Evolutionary conservation across 257 asterid genomes (phyloP).

Genomic region (Datura wrightii): DNA sequence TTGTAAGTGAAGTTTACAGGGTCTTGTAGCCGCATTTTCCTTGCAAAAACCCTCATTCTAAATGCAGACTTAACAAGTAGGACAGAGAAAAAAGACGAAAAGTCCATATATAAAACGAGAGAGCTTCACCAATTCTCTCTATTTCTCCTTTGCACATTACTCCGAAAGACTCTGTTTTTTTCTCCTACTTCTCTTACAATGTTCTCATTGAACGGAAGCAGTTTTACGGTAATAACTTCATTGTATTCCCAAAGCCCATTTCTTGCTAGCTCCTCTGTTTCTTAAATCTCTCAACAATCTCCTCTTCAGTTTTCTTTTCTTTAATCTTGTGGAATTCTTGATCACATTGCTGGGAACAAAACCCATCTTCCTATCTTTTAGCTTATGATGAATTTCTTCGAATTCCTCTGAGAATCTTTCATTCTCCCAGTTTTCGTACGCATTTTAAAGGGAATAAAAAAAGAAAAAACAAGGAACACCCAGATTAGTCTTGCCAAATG

Average conservation of each 20-base stretch:
- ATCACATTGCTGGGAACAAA: not conserved
- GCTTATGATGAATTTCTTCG: not conserved
- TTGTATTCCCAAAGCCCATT: not conserved
- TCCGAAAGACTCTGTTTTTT: not conserved
- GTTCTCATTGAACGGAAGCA: constrained; percentile 71
- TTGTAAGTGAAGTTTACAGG: not conserved
- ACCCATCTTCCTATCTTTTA: constrained; percentile 32
- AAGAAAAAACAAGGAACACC: not conserved
- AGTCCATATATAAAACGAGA: constrained; percentile 26
- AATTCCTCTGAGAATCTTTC: too few species aligned
- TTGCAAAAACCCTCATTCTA: constrained; percentile 30
- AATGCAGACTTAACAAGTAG: constrained; percentile 28
- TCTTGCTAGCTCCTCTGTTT: not conserved
- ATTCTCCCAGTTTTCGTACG: too few species aligned
- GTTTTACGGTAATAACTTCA: constrained; percentile 57
- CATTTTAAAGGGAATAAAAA: too few species aligned
- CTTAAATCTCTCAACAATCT: not conserved
- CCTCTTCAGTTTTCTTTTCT: not conserved
- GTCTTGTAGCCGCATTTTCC: constrained; percentile 22
- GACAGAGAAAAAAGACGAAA: not conserved
- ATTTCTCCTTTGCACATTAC: not conserved
- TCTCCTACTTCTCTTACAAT: constrained; percentile 46
- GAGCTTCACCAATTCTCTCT: constrained; percentile 17
- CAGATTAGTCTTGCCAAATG: not conserved
- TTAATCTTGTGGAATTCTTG: not conserved